Evolutionary conservation across 2,329 filamentous ascomycete species (phyloP), one percentile per base, ranked within the genome.

Genomic region (Chrysoporthe deuterocubensis): DNA sequence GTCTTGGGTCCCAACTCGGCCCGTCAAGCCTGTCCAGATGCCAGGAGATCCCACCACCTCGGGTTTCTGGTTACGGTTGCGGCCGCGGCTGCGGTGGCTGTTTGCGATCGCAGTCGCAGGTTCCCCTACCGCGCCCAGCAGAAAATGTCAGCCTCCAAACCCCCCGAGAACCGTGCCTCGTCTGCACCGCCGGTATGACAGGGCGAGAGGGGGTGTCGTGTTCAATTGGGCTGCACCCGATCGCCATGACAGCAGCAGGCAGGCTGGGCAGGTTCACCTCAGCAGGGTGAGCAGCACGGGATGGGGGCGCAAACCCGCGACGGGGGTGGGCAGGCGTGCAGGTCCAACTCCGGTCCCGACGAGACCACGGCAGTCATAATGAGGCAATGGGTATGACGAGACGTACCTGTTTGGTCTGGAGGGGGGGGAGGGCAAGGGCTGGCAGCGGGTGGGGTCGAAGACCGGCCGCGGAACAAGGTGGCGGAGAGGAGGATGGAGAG

Each of bases 11-110:
- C 48, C 62, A 54, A 48, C 62, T 59, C 62, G 62, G 62, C 52
- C 62, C 62, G 62, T 59, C 62, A 59, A 48, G 26, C 62, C 62
- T 65, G 52, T 64, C 26, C 11, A 26, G 40, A 58, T 58, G 34
- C 26, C 16, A 46, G 32, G 37, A 26, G 26, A 46, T 50, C 40
- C 21, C 59, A 46, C 43, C 18, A n/a, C 26, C 42, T 48, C 26
- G 43, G 59, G 26, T 46, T 9, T 21, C 37, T 11, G 8, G 7
- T 18, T 18, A 11, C 21, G 14, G 3, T 48, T 46, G 59, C 43
- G 26, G 59, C 7, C 16, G 34, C 40, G 21, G n/a, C 13, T 34
- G 50, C 26, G 14, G 32, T 32, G 13, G 48, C 21, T 54, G 50
- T 54, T 54, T 54, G 50, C 50, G 32, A 54, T 21, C 50, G 42